A percentile compares a stretch with the other conserved stretches of the same genome.
Conservation (phyloP, 2,329 filamentous ascomycete species). For the Fusarium brachygibbosum region DNA sequence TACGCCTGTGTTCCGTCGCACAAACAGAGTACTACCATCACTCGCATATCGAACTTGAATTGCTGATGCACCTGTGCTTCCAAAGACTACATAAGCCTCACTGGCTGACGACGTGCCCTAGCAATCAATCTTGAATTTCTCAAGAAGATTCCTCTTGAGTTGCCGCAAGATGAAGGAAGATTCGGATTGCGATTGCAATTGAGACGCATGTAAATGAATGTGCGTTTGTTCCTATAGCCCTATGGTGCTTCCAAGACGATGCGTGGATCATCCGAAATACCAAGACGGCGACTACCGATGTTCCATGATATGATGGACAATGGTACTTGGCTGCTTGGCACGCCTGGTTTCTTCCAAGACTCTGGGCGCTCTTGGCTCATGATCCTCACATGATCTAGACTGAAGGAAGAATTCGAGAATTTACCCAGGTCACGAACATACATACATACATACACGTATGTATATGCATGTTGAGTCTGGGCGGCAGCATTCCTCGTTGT, state of each 20-base stretch:
- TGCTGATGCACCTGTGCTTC: background rate
- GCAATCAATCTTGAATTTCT: slow-evolving; percentile 9
- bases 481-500: slow-evolving; percentile 8
- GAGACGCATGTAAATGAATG: slow-evolving; percentile 1
- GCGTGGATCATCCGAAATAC: slow-evolving; percentile 27
- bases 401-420: background rate
- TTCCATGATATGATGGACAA: background rate
- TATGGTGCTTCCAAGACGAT: slow-evolving; percentile 24
- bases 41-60: slow-evolving; percentile 11
- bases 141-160: background rate
- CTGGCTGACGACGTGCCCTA: slow-evolving; percentile 26
- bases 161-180: background rate
- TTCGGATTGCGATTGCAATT: slow-evolving; percentile 16
- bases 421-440: background rate
- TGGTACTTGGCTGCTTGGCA: slow-evolving; percentile 26
- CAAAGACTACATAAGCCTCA: slow-evolving; percentile 25
- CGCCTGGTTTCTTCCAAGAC: background rate
- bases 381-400: background rate
- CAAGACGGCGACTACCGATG: slow-evolving; percentile 39
- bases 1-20: slow-evolving; percentile 16
- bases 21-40: slow-evolving; percentile 4
- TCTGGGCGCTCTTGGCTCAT: slow-evolving; percentile 23
- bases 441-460: background rate
- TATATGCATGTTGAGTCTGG: slow-evolving; percentile 11
- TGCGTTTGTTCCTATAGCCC: slow-evolving; percentile 12